Evolutionary conservation across 208 protist genomes (phyloP), one percentile per base, ranked within the genome.

Genomic region (Leptomonas pyrrhocoris): DNA sequence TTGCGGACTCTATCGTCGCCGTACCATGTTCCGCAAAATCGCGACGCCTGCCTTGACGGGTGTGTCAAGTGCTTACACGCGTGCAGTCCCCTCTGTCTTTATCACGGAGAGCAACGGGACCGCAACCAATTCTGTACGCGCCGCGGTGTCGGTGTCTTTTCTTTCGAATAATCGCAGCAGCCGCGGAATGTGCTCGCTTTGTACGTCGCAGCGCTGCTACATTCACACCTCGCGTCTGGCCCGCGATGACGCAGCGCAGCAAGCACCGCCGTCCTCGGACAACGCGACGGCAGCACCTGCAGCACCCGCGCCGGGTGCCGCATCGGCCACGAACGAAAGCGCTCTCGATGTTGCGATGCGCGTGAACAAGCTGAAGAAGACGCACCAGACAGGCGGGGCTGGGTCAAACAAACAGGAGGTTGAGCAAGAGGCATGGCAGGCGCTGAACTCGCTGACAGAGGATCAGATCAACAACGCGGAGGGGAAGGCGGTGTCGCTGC

Each of bases 311-410:
- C 15, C 57, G 13, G 27, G 42, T 38, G 73, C 59, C 40, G 34
- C 46, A 23, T 67, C 60, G 1, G n/a, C n/a, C n/a, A 74, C 45
- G n/a, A 34, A 68, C 16, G 85, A 77, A 34, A 87, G 70, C 36
- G 92, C 89, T 0, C 74, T 96, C 9, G 92, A 95, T 66, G 83
- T 96, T n/a, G 92, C 92, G 27, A 93, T 94, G 77, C 78, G 80
- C 6, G 92, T 95, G 27, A 96, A 95, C 67, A 89, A 88, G 59
- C 61, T 96, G 30, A 96, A 96, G 68, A 80, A 85, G 58, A 48
- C 73, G 36, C 92, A 96, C 45, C 92, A 96, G 72, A 86, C 75
- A 6, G 83, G 81, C 28, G 84, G 80, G 15, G 80, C 69, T 1
- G 80, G 76, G 4, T 42, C 48, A 31, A 79, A 79, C 59, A 90